Evolutionary conservation across 176 grass and related monocot species (phyloP).

Genomic region (Zizania latifolia): DNA sequence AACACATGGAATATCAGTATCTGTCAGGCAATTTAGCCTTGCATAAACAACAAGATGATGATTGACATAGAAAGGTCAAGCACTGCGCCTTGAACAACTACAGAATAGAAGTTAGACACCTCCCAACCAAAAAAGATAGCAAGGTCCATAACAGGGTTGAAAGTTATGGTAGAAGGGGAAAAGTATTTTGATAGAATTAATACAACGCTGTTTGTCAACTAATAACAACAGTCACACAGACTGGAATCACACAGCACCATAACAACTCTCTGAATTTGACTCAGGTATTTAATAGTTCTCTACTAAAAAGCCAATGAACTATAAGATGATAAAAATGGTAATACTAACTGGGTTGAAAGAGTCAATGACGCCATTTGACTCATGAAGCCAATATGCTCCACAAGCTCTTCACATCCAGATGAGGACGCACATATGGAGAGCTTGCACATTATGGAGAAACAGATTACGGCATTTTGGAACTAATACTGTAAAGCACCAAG

Average conservation of each 20-base stretch:
- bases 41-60: slow-evolving; percentile 15
- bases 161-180: neutral
- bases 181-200: neutral
- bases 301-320: neutral
- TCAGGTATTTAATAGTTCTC: neutral
- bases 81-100: neutral
- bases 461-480: neutral
- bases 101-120: neutral
- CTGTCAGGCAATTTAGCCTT: neutral
- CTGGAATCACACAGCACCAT: neutral
- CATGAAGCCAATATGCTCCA: neutral
- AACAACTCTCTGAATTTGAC: slow-evolving; percentile 2
- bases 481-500: neutral
- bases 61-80: neutral
- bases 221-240: neutral
- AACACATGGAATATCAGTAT: slow-evolving; percentile 6
- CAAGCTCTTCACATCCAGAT: neutral
- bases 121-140: neutral
- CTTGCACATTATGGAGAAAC: neutral
- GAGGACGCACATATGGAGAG: neutral
- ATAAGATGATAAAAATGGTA: neutral
- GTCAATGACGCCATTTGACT: neutral
- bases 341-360: neutral
- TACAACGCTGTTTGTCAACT: neutral
- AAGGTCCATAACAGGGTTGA: neutral